phyloP scores from a whole-genome alignment of 1,284 basidiomycete genomes.

The Rhodotorula mucilaginosa region DNA sequence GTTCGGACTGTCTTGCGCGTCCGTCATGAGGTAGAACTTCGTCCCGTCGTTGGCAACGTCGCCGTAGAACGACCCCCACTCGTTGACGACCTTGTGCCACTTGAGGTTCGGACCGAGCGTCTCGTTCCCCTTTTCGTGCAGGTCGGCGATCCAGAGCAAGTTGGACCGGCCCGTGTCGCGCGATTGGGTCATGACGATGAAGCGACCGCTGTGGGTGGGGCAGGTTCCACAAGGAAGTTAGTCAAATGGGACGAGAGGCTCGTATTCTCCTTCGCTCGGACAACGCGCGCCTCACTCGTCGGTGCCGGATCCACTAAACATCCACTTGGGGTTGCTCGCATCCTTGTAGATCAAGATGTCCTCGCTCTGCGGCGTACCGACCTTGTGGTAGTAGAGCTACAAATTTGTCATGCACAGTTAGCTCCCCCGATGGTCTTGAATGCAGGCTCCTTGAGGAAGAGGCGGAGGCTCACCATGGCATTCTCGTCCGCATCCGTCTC shows the following conservation, averaged over 20 bases:
- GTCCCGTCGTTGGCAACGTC: conserved; percentile 69
- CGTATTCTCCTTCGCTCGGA: no score
- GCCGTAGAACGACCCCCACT: conserved; percentile 35
- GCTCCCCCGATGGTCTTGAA: no score
- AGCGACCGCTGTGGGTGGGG: conserved; percentile 49
- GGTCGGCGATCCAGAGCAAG: conserved; percentile 68
- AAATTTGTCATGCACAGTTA: neutral
- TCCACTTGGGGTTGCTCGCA: conserved; percentile 63
- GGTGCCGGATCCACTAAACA: conserved; percentile 52
- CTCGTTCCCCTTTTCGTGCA: conserved; percentile 59
- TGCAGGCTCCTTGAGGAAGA: neutral
- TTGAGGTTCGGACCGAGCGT: conserved; percentile 51
- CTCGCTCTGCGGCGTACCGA: conserved; percentile 68
- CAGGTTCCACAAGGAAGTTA: no score
- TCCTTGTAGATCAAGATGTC: conserved; percentile 68
- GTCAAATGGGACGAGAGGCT: no score
- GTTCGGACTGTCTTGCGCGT: conserved; percentile 52
- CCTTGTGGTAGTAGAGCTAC: conserved; percentile 65
- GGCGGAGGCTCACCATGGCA: conserved; percentile 52
- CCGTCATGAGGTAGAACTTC: conserved; percentile 64
- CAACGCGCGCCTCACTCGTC: conserved; percentile 31
- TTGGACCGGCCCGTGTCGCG: conserved; percentile 62
- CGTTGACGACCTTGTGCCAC: conserved; percentile 38
- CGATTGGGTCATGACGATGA: conserved; percentile 59
- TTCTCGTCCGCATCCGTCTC: conserved; percentile 65